phyloP scores from a whole-genome alignment of 2,329 filamentous ascomycete species.

The Aspergillus quadricinctus region DNA sequence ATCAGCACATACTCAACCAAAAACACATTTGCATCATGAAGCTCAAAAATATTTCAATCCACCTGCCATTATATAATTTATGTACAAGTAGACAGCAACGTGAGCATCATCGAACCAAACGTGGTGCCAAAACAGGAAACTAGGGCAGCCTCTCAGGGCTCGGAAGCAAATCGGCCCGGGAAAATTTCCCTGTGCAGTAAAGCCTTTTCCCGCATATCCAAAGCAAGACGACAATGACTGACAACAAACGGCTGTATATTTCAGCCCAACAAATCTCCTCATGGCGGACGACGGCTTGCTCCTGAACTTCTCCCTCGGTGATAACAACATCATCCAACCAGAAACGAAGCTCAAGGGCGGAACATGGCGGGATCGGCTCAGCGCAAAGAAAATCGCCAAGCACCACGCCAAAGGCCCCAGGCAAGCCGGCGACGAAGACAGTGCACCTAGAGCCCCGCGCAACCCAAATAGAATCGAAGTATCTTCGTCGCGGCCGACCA shows the following conservation, averaged over 20 bases:
- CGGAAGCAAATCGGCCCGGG: constrained; percentile 26
- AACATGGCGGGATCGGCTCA: constrained; percentile 84
- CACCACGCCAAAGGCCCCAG: constrained; percentile 45
- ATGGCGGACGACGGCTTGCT: constrained; percentile 97
- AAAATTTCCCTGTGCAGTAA: constrained; percentile 29
- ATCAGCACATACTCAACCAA: not conserved
- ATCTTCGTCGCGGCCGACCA: constrained; percentile 26
- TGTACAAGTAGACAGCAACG: not conserved
- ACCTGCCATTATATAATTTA: not conserved
- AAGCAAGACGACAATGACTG: not conserved
- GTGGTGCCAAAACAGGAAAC: constrained; percentile 20
- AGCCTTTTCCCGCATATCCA: constrained; percentile 1
- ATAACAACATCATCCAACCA: constrained; percentile 59
- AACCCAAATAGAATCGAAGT: not conserved
- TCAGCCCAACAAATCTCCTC: constrained; percentile 2
- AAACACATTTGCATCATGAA: not conserved
- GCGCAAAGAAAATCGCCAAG: constrained; percentile 66
- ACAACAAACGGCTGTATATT: constrained; percentile 5
- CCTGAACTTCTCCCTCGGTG: constrained; percentile 80
- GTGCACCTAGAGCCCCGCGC: constrained; percentile 2
- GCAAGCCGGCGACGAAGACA: constrained; percentile 10
- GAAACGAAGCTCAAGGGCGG: constrained; percentile 73
- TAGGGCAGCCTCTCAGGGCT: constrained; percentile 30
- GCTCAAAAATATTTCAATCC: not conserved
- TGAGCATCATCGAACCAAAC: not conserved